Conservation (phyloP, 2,329 filamentous ascomycete genomes). For the Leptographium radiaticola region DNA sequence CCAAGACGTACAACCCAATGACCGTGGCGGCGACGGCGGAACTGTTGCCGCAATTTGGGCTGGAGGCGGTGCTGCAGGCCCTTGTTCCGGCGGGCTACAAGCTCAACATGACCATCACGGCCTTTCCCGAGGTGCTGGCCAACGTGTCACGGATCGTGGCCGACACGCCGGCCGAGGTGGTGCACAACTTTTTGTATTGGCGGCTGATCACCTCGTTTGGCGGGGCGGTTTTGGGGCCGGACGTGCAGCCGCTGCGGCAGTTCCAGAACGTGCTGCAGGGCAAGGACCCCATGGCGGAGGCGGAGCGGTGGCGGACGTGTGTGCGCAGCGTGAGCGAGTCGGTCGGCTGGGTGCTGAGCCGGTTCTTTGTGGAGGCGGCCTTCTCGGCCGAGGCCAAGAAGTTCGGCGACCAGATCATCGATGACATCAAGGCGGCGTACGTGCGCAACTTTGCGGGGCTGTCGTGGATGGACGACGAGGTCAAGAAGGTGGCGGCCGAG, state of each 20-base stretch:
- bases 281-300: slow-evolving; percentile 43
- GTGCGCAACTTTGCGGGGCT: slow-evolving; percentile 43
- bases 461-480: slow-evolving; percentile 51
- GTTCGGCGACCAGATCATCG: slow-evolving; percentile 56
- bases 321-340: slow-evolving; percentile 30
- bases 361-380: slow-evolving; percentile 56
- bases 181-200: slow-evolving; percentile 53
- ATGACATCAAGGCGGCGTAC: slow-evolving; percentile 56
- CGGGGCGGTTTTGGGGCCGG: slow-evolving; percentile 42
- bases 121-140: slow-evolving; percentile 46
- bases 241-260: slow-evolving; percentile 42
- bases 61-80: slow-evolving; percentile 36
- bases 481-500: slow-evolving; percentile 44
- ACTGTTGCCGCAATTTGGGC: slow-evolving; percentile 41
- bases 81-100: slow-evolving; percentile 38
- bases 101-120: slow-evolving; percentile 41
- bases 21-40: slow-evolving; percentile 39
- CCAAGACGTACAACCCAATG: slow-evolving; percentile 52
- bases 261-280: slow-evolving; percentile 50
- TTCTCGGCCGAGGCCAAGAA: slow-evolving; percentile 54
- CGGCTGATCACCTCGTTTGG: slow-evolving; percentile 43
- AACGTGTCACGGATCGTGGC: slow-evolving; percentile 42
- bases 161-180: slow-evolving; percentile 36
- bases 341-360: slow-evolving; percentile 55
- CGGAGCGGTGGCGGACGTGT: slow-evolving; percentile 56